Evolutionary conservation across 495 filamentous ascomycete species (phyloP), one percentile per base, ranked within the genome.

Genomic region (Lasiosphaeris hirsuta): DNA sequence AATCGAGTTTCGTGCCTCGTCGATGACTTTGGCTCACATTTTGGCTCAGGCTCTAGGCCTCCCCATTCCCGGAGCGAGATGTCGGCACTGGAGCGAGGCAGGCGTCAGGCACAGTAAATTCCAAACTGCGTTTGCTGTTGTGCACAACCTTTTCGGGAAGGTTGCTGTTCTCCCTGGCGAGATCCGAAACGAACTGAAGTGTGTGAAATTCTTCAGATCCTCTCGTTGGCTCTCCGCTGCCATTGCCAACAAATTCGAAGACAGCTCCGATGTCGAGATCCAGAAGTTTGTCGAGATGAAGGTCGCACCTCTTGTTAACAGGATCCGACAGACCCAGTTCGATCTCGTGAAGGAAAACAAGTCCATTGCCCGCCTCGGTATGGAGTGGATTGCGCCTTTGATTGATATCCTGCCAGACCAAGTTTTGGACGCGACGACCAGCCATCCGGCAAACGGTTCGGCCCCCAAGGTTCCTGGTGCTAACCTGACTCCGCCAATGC

Each of bases 1-100:
- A 2, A 45, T 74, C 10, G 74, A 75, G 51, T 71, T 68, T 34
- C 74, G 70, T 2, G 59, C 69, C 10, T 68, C 69, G 0, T 61
- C 60, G 2, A 68, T 70, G 33, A 50, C 57, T 1, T 45, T 77
- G n/a, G 72, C 64, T 4, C 65, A 75, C 30, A 51, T 63, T 23
- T 43, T 64, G 8, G 52, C 68, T 17, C 60, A 63, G 35, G 65
- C 62, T 10, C 63, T 75, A 8, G 40, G 36, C 10, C 62, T 77
- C 7, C 57, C 69, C 17, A 17, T 54, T 35, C 67, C 64, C 5
- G 58, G 19, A 9, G 17, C 39, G 10, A 60, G 42, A n/a, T 66
- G 63, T 43, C 63, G 65, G 14, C 63, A 60, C 43, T 70, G 68
- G 68, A 35, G 11, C 5, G 38, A 54, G 4, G 48, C 34, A 10